Percentiles rank a stretch among this genome's conserved stretches.
Evolutionary conservation across 78 protist genomes (phyloP).

Genomic region (Neovahlkampfia damariscottae): DNA sequence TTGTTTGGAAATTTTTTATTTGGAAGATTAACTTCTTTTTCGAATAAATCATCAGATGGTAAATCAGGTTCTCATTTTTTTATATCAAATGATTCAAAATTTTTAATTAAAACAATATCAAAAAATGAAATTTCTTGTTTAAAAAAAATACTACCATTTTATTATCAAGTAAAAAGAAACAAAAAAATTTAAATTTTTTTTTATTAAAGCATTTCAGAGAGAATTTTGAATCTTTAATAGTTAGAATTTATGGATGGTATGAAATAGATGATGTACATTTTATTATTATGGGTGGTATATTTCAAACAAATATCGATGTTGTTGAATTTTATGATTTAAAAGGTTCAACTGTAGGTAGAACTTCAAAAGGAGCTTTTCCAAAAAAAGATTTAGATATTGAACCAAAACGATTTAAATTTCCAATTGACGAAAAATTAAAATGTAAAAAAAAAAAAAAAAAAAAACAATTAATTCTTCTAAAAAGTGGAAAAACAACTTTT

Average conservation of each 20-base stretch:
- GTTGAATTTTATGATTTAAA: conserved; percentile 7
- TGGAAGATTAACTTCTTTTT: too few relatives aligned
- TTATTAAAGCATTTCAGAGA: conserved; percentile 29
- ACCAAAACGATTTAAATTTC: not conserved
- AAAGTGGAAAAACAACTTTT: conserved; percentile 22
- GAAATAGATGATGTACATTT: conserved; percentile 6
- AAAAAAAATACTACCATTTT: conserved; percentile 12
- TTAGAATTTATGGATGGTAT: not conserved
- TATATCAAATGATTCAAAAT: conserved; percentile 25
- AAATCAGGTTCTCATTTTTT: conserved; percentile 34
- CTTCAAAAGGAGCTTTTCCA: too few relatives aligned
- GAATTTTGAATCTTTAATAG: conserved; percentile 31
- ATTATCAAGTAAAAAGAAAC: conserved; percentile 23
- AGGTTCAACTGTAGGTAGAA: conserved; percentile 22
- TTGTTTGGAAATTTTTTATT: too few relatives aligned
- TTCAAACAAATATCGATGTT: conserved; percentile 4
- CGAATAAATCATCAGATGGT: too few relatives aligned
- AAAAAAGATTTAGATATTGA: not conserved
- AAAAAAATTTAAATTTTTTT: too few relatives aligned
- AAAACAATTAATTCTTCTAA: not conserved
- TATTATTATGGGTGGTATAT: conserved; percentile 32
- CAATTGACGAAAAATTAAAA: not conserved
- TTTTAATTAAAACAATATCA: conserved; percentile 40
- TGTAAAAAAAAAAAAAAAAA: not conserved
- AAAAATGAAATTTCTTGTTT: not conserved